phyloP scores from a whole-genome alignment of 2,329 filamentous ascomycete species.

The Fusarium algeriense region DNA sequence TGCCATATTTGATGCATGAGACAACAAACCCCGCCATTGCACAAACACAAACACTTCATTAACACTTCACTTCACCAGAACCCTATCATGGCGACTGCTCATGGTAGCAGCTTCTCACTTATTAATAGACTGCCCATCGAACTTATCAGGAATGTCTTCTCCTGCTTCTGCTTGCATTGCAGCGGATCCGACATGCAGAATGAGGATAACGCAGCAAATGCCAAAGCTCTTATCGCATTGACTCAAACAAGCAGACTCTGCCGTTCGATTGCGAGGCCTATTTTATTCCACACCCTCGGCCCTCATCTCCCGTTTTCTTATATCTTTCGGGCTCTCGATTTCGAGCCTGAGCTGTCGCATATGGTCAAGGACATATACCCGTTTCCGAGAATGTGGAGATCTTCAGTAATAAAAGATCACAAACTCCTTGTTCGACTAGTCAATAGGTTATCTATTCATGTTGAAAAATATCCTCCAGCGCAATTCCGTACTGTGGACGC shows the following conservation, averaged over 20 bases:
- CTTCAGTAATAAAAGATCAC: rapidly evolving
- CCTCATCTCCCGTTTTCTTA: background rate
- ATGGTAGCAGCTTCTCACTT: rapidly evolving
- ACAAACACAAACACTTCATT: too few relatives aligned
- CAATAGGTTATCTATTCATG: background rate
- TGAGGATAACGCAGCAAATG: background rate
- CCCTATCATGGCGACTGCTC: rapidly evolving
- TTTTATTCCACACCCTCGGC: rapidly evolving
- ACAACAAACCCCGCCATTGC: too few relatives aligned
- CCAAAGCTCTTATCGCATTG: background rate
- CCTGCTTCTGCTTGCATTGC: background rate
- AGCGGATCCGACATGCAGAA: rapidly evolving
- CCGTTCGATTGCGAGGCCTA: background rate
- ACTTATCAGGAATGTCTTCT: rapidly evolving
- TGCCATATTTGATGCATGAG: too few relatives aligned
- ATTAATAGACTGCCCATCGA: rapidly evolving
- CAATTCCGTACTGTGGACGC: rapidly evolving
- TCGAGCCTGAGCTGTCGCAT: rapidly evolving
- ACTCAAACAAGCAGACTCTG: rapidly evolving
- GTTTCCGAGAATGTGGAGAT: rapidly evolving
- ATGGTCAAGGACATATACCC: background rate
- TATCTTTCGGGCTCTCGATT: rapidly evolving
- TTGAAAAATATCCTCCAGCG: too few relatives aligned
- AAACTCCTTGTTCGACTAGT: background rate
- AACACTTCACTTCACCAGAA: too few relatives aligned